Evolutionary conservation across 345 rosid species (phyloP).

Genomic region (Erodium maritimum): DNA sequence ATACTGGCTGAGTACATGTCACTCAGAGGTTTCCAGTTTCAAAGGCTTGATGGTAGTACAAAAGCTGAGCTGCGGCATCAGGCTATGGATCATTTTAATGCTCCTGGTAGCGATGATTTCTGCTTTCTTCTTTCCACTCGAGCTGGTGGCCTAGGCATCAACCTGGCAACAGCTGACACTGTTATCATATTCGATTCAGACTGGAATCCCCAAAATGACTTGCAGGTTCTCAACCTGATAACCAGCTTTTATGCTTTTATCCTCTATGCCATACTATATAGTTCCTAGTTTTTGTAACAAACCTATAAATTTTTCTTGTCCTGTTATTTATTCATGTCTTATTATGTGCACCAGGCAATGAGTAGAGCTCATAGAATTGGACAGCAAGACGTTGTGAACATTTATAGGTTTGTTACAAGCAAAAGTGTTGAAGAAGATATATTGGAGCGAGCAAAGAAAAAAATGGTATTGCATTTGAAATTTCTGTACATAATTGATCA

Average conservation of each 20-base stretch:
- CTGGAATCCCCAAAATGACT: conserved; percentile 99
- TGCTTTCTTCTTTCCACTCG: conserved; percentile 98
- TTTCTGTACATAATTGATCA: neutral
- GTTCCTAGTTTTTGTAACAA: conserved; percentile 1
- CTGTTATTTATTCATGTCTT: neutral
- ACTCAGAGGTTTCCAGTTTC: conserved; percentile 89
- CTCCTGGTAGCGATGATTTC: conserved; percentile 97
- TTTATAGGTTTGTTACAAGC: conserved; percentile 97
- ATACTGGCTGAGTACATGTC: conserved; percentile 88
- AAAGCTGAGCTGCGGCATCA: conserved; percentile 98
- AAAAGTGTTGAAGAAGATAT: conserved; percentile 99
- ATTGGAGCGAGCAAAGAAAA: conserved; percentile 95
- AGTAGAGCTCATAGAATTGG: conserved; percentile 99
- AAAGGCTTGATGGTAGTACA: conserved; percentile 99
- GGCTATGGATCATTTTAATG: conserved; percentile 99
- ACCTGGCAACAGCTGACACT: conserved; percentile 97
- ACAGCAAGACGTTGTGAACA: conserved; percentile 95
- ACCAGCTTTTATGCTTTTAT: neutral
- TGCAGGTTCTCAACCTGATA: conserved; percentile 46
- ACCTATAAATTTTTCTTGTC: neutral
- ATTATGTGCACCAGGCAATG: conserved; percentile 65
- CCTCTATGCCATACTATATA: neutral
- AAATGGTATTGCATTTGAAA: conserved; percentile 50
- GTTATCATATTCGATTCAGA: conserved; percentile 99
- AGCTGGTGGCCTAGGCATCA: conserved; percentile 98